Percentiles rank a stretch among this genome's conserved stretches.
These are phyloP conservation scores for Phytophthora nicotianae DNA, from an alignment of 352 stramenopile species.

Conservation along the genomic window DNA sequence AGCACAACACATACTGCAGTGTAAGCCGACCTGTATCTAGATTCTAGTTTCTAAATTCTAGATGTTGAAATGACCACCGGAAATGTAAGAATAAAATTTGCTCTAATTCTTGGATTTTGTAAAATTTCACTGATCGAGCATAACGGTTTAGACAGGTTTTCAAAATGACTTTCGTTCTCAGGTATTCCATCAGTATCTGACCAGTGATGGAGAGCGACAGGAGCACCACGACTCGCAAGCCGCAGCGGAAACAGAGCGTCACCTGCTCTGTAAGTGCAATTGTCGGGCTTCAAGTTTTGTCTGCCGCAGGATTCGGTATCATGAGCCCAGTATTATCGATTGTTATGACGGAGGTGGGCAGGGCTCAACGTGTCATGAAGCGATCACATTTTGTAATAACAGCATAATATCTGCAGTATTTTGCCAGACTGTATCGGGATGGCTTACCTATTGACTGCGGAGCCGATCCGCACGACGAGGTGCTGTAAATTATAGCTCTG, in stretches of 20 bases:
- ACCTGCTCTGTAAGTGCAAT: slow-evolving; percentile 45
- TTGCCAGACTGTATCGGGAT: slow-evolving; percentile 58
- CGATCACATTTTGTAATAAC: not conserved
- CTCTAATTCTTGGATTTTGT: slow-evolving; percentile 1
- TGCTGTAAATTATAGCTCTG: slow-evolving; percentile 6
- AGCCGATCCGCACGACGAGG: slow-evolving; percentile 42
- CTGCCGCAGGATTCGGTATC: slow-evolving; percentile 65
- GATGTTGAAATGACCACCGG: not conserved
- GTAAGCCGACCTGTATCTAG: too few species aligned
- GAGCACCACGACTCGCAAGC: not conserved
- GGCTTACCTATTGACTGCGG: slow-evolving; percentile 64
- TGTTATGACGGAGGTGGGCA: slow-evolving; percentile 63
- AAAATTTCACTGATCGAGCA: slow-evolving; percentile 13
- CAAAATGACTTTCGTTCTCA: not conserved
- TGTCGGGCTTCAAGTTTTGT: slow-evolving; percentile 52
- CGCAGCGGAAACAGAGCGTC: slow-evolving; percentile 13
- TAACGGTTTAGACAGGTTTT: slow-evolving; percentile 6
- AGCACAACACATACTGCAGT: slow-evolving; percentile 11
- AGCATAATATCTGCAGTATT: slow-evolving; percentile 49
- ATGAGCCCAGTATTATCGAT: slow-evolving; percentile 72
- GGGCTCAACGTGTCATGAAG: not conserved
- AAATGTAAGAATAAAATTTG: too few species aligned
- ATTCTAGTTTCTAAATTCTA: too few species aligned
- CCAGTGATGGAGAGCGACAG: slow-evolving; percentile 14
- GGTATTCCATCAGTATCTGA: slow-evolving; percentile 15